These are phyloP conservation scores for Glycyrrhiza uralensis DNA, from an alignment of 306 rosid species.

Conservation along the genomic window DNA sequence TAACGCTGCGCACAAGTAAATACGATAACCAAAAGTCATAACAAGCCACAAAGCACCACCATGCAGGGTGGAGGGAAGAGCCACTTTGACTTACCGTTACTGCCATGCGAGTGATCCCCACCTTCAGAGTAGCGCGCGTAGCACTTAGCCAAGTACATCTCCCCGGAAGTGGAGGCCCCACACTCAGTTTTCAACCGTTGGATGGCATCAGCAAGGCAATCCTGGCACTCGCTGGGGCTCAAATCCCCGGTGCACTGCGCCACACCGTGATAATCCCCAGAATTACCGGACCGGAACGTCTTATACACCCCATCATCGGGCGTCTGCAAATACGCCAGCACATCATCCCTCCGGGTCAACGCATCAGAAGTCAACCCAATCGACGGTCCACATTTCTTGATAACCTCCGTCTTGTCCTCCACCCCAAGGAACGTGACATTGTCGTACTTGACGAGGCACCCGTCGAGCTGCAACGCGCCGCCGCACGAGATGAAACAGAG, in stretches of 20 bases:
- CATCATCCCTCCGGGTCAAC: conserved; percentile 51
- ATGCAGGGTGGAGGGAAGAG: conserved; percentile 28
- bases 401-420: conserved; percentile 76
- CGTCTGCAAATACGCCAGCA: conserved; percentile 48
- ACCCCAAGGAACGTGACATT: conserved; percentile 62
- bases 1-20: not conserved
- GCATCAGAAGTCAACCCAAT: conserved; percentile 42
- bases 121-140: conserved; percentile 67
- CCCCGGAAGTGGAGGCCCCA: conserved; percentile 59
- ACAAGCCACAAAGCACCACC: conserved; percentile 12
- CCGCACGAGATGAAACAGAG: conserved; percentile 61
- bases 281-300: conserved; percentile 31
- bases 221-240: conserved; percentile 74
- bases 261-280: conserved; percentile 43
- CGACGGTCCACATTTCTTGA: conserved; percentile 73
- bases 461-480: conserved; percentile 89
- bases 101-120: conserved; percentile 39
- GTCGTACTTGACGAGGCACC: conserved; percentile 83
- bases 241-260: conserved; percentile 92
- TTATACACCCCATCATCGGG: conserved; percentile 42
- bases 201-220: conserved; percentile 73
- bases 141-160: conserved; percentile 82
- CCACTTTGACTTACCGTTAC: conserved; percentile 51
- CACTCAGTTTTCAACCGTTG: conserved; percentile 69
- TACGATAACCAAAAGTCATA: not conserved